These are phyloP conservation scores for Suhomyces canberraensis DNA, from an alignment of 805 yeast species.

Conservation along the genomic window DNA sequence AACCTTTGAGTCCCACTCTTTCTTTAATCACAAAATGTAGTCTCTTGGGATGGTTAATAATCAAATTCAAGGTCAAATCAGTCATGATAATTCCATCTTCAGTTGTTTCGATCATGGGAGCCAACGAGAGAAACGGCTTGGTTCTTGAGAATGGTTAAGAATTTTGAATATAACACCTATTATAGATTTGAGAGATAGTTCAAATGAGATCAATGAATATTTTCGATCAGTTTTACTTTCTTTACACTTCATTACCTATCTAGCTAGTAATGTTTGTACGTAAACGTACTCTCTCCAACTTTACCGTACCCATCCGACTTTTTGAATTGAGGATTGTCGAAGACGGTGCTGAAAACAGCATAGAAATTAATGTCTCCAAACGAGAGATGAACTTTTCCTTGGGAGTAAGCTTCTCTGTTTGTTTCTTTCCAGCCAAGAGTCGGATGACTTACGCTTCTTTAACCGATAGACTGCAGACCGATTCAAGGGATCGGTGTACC, in stretches of 20 bases:
- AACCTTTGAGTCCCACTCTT: no score
- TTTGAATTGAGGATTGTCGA: slow-evolving; percentile 48
- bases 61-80: slow-evolving; percentile 22
- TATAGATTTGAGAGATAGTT: no score
- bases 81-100: slow-evolving; percentile 19
- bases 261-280: no score
- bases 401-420: background rate
- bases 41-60: slow-evolving; percentile 19
- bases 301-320: slow-evolving; percentile 68
- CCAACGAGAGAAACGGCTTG: slow-evolving; percentile 20
- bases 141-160: slow-evolving; percentile 32
- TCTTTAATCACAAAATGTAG: slow-evolving; percentile 14
- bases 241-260: no score
- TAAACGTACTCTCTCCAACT: no score
- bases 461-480: background rate
- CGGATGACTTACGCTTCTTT: background rate
- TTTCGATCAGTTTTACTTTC: no score
- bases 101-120: slow-evolving; percentile 18
- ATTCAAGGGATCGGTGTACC: no score
- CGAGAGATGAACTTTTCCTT: slow-evolving; percentile 44
- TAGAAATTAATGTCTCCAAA: slow-evolving; percentile 53
- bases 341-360: slow-evolving; percentile 40
- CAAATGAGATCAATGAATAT: no score
- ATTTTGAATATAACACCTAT: no score
- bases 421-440: background rate